Evolutionary conservation across 2,329 filamentous ascomycete species (phyloP), one percentile per base, ranked within the genome.

Genomic region (Juglanconis oblonga): DNA sequence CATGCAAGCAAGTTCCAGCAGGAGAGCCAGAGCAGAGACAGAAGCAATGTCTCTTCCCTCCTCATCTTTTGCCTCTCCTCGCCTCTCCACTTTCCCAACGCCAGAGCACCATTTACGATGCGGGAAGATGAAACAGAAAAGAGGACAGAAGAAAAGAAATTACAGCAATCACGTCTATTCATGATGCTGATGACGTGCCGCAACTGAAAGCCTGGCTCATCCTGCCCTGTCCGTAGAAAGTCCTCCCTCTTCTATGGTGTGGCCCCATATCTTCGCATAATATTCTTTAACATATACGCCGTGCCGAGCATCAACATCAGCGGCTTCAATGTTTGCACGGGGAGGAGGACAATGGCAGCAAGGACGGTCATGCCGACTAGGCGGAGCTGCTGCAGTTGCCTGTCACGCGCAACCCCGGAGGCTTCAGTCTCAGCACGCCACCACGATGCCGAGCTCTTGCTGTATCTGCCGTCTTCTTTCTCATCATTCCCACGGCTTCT

Each of bases 261-360:
- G 17, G 49, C 53, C 53, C 54, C 40, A 53, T 49, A 33, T 52
- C 53, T 52, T 38, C 32, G 35, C 29, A 63, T 57, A 51, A 73
- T 74, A 70, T 72, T 74, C 48, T 48, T 57, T 38, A 57, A 42
- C 69, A 76, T 65, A 68, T 80, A 81, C 68, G 76, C 70, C 61
- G 72, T 67, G 50, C 72, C 77, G 57, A 68, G 68, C 38, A 67
- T 68, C 52, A 73, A 62, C 52, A 73, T 66, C 61, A 76, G 71
- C 57, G 77, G 56, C 31, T 69, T 67, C 54, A 78, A 70, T 59
- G 81, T 69, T 65, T 72, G 72, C 53, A 70, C 70, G 58, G 81
- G 80, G 48, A 83, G 75, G 64, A 83, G 73, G 62, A 82, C 78
- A 54, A 77, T 66, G 14, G 77, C 76, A 11, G 76, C 79, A 57